Base-by-base conservation (phyloP, 306 rosid genomes). In the Trifolium repens region DNA sequence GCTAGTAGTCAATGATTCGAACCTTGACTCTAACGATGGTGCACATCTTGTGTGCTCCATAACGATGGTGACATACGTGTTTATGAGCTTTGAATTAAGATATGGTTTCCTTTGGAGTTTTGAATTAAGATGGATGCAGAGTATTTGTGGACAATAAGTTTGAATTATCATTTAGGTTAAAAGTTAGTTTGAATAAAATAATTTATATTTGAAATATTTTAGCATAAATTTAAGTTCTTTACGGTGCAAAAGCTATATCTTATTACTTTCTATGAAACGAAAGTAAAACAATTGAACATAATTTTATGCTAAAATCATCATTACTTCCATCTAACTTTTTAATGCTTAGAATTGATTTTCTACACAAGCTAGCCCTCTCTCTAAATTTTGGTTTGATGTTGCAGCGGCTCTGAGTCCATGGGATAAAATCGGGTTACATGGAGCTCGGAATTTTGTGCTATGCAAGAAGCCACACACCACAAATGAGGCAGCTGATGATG, bases 401-500 rank as follows among this genome's bases (percentile, higher is more conserved):
- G 19, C 53, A 87, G 83, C 87, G 88, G 97, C 96, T 67, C 55
- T 94, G 88, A 87, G 89, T 68, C 90, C 91, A 1, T 88, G 94
- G 93, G 96, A 86, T 10, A 75, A 89, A 69, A 94, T 94, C 40
- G 98, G 98, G 37, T 84, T 91, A 57, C 93, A 79, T 54, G 98
- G 97, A 57, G 87, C 85, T 30, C 80, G 98, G 35, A 94, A 87
- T 75, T 94, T 94, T 67, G 86, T 89, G 89, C 89, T 94, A 14
- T 90, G 93, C 89, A 91, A 85, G 92, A 90, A 90, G 84, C 91
- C 97, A 27, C 83, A 74, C 71, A 9, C 17, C 26, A 80, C 81
- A 22, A 66, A 64, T 69, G 83, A 67, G 47, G 69, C 54, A 37
- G 55, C 68, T 75, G 77, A 72, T 50, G 62, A 61, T 62, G 80